A percentile compares a stretch with the other conserved stretches of the same genome.
phyloP scores from a whole-genome alignment of 805 yeast genomes.

The Wickerhamomyces hampshirensis region DNA sequence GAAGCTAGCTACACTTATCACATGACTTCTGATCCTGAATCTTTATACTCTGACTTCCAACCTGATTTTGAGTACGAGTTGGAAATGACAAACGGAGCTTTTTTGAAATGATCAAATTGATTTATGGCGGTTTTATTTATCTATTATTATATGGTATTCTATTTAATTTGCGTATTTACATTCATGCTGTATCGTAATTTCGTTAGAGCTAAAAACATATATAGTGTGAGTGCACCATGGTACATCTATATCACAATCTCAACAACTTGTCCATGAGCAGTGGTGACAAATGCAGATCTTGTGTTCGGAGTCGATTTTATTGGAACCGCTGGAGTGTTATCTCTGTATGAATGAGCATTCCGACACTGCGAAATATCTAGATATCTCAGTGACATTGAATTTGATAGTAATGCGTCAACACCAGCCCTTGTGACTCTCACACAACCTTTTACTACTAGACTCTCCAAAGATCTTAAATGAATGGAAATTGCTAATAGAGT shows the following conservation, averaged over 20 bases:
- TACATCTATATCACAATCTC: conserved; percentile 45
- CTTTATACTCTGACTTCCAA: conserved; percentile 69
- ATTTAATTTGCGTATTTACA: background rate
- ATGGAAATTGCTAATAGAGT: conserved; percentile 57
- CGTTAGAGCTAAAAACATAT: too few relatives aligned
- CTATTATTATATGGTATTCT: background rate
- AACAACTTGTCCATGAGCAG: conserved; percentile 47
- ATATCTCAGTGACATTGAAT: conserved; percentile 45
- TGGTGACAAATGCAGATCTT: conserved; percentile 53
- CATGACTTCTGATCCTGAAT: conserved; percentile 59
- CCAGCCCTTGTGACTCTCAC: conserved; percentile 75
- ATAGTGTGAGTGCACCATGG: too few relatives aligned
- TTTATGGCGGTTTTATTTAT: background rate
- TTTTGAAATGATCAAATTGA: conserved; percentile 10
- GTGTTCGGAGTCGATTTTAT: conserved; percentile 47
- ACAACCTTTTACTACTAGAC: conserved; percentile 60
- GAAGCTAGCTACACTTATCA: conserved; percentile 65
- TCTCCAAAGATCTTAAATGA: conserved; percentile 44
- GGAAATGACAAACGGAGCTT: conserved; percentile 24
- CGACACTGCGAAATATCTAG: conserved; percentile 70
- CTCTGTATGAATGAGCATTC: conserved; percentile 60
- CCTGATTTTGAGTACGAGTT: conserved; percentile 56
- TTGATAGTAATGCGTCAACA: conserved; percentile 59
- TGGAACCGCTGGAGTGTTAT: conserved; percentile 51
- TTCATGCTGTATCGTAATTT: too few relatives aligned